Percentiles rank a stretch among this genome's conserved stretches.
These are phyloP conservation scores for Ceratocystis cubensis DNA, from an alignment of 2,329 filamentous ascomycete genomes.

Conservation along the genomic window DNA sequence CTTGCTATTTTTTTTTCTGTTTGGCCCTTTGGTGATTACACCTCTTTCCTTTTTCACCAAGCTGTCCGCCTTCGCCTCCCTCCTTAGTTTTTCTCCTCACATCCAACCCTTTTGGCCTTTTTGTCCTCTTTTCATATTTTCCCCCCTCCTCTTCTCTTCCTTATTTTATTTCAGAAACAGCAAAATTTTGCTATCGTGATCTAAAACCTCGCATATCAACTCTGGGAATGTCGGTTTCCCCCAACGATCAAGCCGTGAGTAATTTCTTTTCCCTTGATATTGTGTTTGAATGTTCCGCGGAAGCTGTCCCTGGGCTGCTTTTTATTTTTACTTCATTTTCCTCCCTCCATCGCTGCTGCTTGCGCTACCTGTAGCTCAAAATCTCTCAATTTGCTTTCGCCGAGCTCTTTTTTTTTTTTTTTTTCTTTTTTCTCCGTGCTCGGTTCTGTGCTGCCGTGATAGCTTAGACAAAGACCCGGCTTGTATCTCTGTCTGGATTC, in stretches of 20 bases:
- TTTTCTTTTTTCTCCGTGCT: neutral
- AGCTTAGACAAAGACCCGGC: neutral
- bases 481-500: neutral
- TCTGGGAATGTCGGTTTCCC: slow-evolving; percentile 6
- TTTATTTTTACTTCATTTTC: neutral
- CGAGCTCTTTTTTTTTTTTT: neutral
- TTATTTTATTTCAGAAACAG: neutral
- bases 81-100: neutral
- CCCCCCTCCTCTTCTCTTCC: neutral
- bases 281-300: neutral
- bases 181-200: neutral
- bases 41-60: slow-evolving; percentile 3
- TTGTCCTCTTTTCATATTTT: neutral
- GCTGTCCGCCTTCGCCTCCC: neutral
- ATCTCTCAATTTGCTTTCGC: neutral
- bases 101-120: neutral
- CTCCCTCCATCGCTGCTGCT: neutral
- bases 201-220: neutral
- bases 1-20: neutral
- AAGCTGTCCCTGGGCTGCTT: neutral
- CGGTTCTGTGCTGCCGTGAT: neutral
- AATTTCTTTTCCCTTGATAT: neutral
- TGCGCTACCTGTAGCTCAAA: neutral
- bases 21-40: neutral
- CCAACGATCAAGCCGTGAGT: slow-evolving; percentile 5